Evolutionary conservation across 768 basidiomycete genomes (phyloP), one percentile per base, ranked within the genome.

Genomic region (Naganishia onofrii): DNA sequence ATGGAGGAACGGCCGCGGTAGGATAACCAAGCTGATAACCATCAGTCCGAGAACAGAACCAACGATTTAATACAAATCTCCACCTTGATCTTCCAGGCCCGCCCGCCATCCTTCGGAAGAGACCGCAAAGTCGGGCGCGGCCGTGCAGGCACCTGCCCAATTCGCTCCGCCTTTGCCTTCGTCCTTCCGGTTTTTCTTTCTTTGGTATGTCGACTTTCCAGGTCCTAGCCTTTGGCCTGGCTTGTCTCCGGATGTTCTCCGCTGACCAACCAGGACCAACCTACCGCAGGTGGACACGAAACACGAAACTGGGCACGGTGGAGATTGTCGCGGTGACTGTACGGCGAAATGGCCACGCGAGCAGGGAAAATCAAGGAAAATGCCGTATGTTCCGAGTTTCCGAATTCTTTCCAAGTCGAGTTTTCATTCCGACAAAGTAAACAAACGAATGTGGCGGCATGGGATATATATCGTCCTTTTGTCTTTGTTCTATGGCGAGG

Each of bases 401-500:
- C 28, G 54, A 55, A 32, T 38, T 21, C 29, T 36, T 36, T 42
- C 7, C 48, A 12, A 36, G 21, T 21, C 48, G 48, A 51, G 21
- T 51, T 51, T 51, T 51, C 48, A 17, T 58, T 26, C 13, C n/a
- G 60, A 63, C 60, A 63, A 63, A 63, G 60, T 63, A 63, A 63
- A 63, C 60, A 63, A 44, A 8, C 38, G 58, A n/a, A 31, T 21
- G 60, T 63, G 60, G 60, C 60, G 26, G 21, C 36, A 1, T 10
- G 60, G 42, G 12, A 42, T 63, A 63, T 63, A 63, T 29, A 55
- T 55, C 52, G 15, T 53, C 52, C n/a, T 53, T 23, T 53, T 23
- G 23, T 53, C n/a, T 15, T 58, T 29, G 57, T 34, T 15, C 34
- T n/a, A 12, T 36, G 34, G 34, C 34, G 12, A 36, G 12, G 23